Evolutionary conservation across 371 early-diverging fungal species (phyloP), one percentile per base, ranked within the genome.

Genomic region (Mortierella sp.): DNA sequence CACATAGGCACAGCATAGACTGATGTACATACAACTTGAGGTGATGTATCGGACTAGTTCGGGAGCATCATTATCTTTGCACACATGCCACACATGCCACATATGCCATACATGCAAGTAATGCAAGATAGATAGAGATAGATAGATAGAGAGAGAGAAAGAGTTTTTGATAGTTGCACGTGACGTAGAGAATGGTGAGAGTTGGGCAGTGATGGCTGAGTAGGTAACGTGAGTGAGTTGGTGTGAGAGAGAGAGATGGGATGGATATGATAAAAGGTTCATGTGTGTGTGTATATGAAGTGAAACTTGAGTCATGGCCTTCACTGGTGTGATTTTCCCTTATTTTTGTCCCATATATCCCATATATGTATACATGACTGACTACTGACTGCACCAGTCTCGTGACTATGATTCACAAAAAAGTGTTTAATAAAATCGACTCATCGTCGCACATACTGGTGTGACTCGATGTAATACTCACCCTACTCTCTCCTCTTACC

Each of bases 391-490:
- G 6, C 35, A 35, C 28, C 28, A 49, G 49, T 49, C 49, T 12
- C 55, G 24, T 28, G 28, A 55, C 9, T 9, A 55, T 55, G 55
- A 55, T 28, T 55, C 55, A 52, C 22, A 24, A 52, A 45, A 45
- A 16, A 45, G 16, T 12, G 47, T 39, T 3, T 49, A n/a, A 52
- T 18, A 28, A 26, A 55, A 28, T 26, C 54, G 55, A 55, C 28
- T 55, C 55, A 55, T 55, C 55, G 55, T 55, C 8, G 28, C 28
- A 55, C 55, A 55, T 10, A 55, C n/a, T 32, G 61, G n/a, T 60
- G 61, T 60, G 61, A 55, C 55, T 55, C 55, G 55, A 55, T 55
- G 64, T 52, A n/a, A n/a, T n/a, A 16, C 54, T 37, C 57, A 57
- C 64, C 22, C 47, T 62, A 14, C 63, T 11, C 16, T 28, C 47